Base-by-base conservation (phyloP, 148 eudicot species). In the Nepenthes mirabilis region DNA sequence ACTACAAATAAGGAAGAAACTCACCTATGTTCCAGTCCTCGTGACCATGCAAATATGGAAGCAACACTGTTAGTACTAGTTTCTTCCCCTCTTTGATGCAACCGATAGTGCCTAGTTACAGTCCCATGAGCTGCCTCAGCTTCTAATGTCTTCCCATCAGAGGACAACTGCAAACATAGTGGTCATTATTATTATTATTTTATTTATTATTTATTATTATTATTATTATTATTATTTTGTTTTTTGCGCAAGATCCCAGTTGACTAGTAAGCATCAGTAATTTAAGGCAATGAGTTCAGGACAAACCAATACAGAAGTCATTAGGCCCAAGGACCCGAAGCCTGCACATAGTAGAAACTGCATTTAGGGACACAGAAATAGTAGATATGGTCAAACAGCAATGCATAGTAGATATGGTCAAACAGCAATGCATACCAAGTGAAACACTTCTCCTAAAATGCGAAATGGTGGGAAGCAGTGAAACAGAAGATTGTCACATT, bases 81-180 rank as follows among this genome's bases (percentile, higher is more conserved):
- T 77, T 85, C 91, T 71, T 77, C 80, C 43, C 91, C 91, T 69
- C 77, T 85, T 52, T 85, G 72, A 61, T 85, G 79, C 58, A 68
- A 74, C 53, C 91, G 69, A 60, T 60, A 85, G 71, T 85, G 91
- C 48, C 91, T 76, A 14, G 87, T 85, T 65, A 85, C 84, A 56
- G 91, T 85, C 47, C 91, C 91, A 73, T 85, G 91, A 71, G 91
- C 91, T 65, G 90, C 90, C 75, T 84, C 90, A 11, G 90, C 80
- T 72, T 84, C 87, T 60, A 85, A 66, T 56, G 87, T 85, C 71
- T 77, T 82, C 58, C 91, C 91, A 75, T 85, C 91, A 36, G 87
- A 79, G 5, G 91, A 77, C 49, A 85, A 55, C 91, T 85, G 87
- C 72, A 65, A 34, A 62, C 33, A 47, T 45, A 35, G 47, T 11